phyloP scores from a whole-genome alignment of 1,139 yeast species.

The Protomyces macrosporus region DNA sequence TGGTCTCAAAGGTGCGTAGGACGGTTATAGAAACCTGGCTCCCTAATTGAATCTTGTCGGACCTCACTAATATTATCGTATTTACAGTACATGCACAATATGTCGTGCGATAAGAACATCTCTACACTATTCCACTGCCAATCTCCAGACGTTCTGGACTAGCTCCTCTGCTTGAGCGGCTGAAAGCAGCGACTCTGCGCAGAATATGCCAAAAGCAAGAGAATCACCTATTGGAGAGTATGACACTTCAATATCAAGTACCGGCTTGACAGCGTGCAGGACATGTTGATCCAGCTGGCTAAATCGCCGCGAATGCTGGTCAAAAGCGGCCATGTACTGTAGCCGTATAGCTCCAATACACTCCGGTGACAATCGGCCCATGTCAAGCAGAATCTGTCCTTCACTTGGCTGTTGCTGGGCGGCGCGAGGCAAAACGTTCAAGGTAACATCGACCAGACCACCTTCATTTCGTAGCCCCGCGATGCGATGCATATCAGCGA shows the following conservation, averaged over 20 bases:
- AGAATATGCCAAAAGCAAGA: neutral
- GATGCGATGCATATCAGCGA: neutral
- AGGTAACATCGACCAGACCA: conserved; percentile 6
- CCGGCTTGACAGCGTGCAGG: neutral
- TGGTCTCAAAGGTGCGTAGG: too few species aligned
- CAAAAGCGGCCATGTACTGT: neutral
- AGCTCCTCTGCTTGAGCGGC: neutral
- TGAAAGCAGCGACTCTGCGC: neutral
- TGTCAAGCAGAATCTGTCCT: neutral
- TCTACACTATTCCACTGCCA: neutral
- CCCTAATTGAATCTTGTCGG: too few species aligned
- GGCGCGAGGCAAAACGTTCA: conserved; percentile 12
- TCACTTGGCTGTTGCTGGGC: neutral
- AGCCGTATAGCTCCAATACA: neutral
- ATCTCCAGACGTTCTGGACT: neutral
- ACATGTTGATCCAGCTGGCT: neutral
- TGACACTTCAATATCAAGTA: neutral
- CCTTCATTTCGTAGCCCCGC: neutral
- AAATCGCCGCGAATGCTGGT: neutral
- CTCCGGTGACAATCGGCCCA: neutral
- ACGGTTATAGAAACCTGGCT: too few species aligned
- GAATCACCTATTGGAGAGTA: neutral
- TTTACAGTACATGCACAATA: too few species aligned
- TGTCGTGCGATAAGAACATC: neutral
- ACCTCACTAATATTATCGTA: too few species aligned